Base-by-base conservation (phyloP, 2,329 filamentous ascomycete genomes). In the Keithomyces neogunnii region DNA sequence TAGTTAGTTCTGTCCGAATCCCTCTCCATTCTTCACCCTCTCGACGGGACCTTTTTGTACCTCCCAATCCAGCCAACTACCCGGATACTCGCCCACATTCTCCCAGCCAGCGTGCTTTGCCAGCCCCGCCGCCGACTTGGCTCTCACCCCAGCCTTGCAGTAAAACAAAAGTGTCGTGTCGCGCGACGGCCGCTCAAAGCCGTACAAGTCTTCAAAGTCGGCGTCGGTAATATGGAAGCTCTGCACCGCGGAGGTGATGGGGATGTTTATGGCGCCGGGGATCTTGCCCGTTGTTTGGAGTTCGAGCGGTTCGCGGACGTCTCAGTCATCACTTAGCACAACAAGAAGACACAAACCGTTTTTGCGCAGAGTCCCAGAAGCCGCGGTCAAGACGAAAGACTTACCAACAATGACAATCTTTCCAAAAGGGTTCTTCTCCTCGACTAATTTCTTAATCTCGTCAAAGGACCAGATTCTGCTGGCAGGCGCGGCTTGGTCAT, bases 101-200 rank as follows among this genome's bases (percentile, higher is more conserved):
- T 71, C 69, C 77, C 88, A 97, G 8, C 92, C 92, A 2, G 84
- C 85, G 63, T 87, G 78, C 60, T 75, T 74, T 32, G 93, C 93
- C 66, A 96, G 68, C 57, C 79, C 76, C 5, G 90, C 90, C 5
- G 91, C 91, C 1, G 87, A 81, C 45, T 77, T 74, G 59, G 88
- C 89, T 64, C 93, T 77, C 56, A 97, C 88, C 2, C 93, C 93
- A 0, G 91, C 85, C 72, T 89, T 95, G 72, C 93, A 99, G 69
- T 96, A 97, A 62, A 97, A 93, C 3, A 97, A 77, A 11, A 96
- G 66, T 57, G 80, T 74, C 33, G 68, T 66, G 44, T 80, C 74
- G 53, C 72, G 73, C 2, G 62, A 60, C 0, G 76, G 91, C 54
- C 88, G 86, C 53, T 76, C 71, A 63, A 87, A 95, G 3, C 89